These are phyloP conservation scores for Colletotrichum eremochloae DNA, from an alignment of 2,329 filamentous ascomycete genomes.

Conservation along the genomic window DNA sequence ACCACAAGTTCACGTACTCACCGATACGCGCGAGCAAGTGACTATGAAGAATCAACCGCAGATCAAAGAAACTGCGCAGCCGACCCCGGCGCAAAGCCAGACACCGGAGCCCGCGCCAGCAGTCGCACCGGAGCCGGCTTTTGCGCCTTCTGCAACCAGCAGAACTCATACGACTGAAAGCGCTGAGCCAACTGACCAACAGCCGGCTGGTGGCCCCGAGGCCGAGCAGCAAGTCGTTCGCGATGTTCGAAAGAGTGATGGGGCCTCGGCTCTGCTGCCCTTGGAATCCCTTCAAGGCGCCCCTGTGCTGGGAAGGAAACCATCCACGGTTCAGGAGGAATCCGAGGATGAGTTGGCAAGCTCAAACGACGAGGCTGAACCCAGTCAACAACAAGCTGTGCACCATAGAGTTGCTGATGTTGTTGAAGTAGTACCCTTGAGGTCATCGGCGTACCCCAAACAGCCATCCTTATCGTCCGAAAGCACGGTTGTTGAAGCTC, in stretches of 20 bases:
- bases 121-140: neutral
- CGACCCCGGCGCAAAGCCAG: neutral
- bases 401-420: conserved; percentile 41
- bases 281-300: conserved; percentile 19
- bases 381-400: conserved; percentile 12
- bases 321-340: conserved; percentile 62
- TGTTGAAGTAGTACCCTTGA: conserved; percentile 54
- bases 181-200: neutral
- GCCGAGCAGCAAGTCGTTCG: conserved; percentile 11
- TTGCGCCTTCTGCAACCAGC: neutral
- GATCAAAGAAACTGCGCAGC: neutral
- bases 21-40: conserved; percentile 16
- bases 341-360: conserved; percentile 55
- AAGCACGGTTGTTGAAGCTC: conserved; percentile 35
- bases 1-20: neutral
- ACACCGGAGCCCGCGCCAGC: neutral
- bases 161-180: neutral
- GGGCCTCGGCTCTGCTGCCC: conserved; percentile 16
- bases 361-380: conserved; percentile 30
- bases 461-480: conserved; percentile 33
- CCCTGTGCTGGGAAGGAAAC: conserved; percentile 52
- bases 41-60: conserved; percentile 4
- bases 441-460: conserved; percentile 40
- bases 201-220: neutral
- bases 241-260: conserved; percentile 32